These are phyloP conservation scores for Pseudonectria foliicola DNA, from an alignment of 2,329 filamentous ascomycete genomes.

Conservation along the genomic window DNA sequence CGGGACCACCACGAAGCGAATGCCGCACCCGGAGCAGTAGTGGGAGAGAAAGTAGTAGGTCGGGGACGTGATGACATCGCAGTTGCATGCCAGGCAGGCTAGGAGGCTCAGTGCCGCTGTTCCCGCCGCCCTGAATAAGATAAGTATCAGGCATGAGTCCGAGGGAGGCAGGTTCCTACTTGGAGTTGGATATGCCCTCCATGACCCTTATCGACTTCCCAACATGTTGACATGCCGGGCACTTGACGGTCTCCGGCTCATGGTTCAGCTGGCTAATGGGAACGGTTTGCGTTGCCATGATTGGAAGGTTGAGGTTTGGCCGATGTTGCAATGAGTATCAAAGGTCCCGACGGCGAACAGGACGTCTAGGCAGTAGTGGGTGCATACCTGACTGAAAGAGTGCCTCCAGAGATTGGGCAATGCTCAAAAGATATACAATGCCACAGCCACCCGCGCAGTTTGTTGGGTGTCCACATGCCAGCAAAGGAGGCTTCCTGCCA, in stretches of 20 bases:
- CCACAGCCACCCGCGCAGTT: no score
- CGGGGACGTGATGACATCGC: constrained; percentile 3
- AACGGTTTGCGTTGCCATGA: no score
- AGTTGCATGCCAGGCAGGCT: constrained; percentile 4
- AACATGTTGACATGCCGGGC: constrained; percentile 5
- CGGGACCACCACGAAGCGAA: constrained; percentile 3
- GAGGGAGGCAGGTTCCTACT: not conserved
- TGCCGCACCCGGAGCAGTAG: constrained; percentile 4
- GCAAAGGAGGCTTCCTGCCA: no score
- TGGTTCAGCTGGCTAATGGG: constrained; percentile 2
- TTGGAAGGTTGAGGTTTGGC: no score
- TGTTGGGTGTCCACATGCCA: no score
- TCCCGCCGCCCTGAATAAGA: not conserved
- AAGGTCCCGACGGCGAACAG: no score
- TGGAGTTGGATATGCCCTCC: constrained; percentile 3
- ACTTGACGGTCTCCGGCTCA: constrained; percentile 3
- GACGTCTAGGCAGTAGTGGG: no score
- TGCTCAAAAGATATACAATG: no score
- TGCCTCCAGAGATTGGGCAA: no score
- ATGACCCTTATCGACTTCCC: constrained; percentile 5
- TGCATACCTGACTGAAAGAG: no score
- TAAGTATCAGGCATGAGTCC: not conserved
- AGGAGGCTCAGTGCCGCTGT: constrained; percentile 1
- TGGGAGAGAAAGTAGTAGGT: constrained; percentile 5
- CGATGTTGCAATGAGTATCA: no score